Percentiles rank a stretch among this genome's conserved stretches.
phyloP scores from a whole-genome alignment of 2,329 filamentous ascomycete species.

The Colletotrichum sansevieriae region DNA sequence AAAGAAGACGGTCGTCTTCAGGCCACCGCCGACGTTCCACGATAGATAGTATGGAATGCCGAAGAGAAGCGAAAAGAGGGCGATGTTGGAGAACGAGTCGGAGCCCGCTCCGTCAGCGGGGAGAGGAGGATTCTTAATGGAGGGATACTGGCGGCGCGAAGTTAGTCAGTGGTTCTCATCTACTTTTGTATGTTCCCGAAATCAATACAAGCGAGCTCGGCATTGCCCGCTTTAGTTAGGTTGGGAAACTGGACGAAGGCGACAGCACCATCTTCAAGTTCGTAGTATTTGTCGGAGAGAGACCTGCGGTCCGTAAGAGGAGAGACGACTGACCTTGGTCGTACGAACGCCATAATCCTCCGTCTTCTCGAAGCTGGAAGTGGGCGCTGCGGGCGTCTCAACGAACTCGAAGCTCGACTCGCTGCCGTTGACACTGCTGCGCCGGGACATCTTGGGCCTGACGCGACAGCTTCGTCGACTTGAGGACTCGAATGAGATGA shows the following conservation, averaged over 20 bases:
- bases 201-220: no score
- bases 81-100: constrained; percentile 82
- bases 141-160: constrained; percentile 70
- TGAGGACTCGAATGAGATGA: neutral
- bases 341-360: constrained; percentile 69
- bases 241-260: no score
- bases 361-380: constrained; percentile 63
- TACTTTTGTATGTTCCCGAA: no score
- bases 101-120: constrained; percentile 82
- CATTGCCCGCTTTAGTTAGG: no score
- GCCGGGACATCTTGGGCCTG: constrained; percentile 61
- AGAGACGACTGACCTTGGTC: constrained; percentile 59
- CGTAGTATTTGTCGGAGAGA: no score
- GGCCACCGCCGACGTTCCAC: constrained; percentile 81
- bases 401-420: constrained; percentile 79
- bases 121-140: constrained; percentile 88
- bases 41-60: constrained; percentile 79
- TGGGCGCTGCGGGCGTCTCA: constrained; percentile 65
- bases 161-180: no score
- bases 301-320: no score
- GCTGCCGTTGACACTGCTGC: constrained; percentile 65
- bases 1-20: constrained; percentile 86
- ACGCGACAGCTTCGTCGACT: constrained; percentile 16
- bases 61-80: constrained; percentile 75
- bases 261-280: no score